A percentile compares a stretch with the other conserved stretches of the same genome.
These are phyloP conservation scores for Vitis riparia DNA, from an alignment of 164 flowering plant genomes.

Conservation along the genomic window DNA sequence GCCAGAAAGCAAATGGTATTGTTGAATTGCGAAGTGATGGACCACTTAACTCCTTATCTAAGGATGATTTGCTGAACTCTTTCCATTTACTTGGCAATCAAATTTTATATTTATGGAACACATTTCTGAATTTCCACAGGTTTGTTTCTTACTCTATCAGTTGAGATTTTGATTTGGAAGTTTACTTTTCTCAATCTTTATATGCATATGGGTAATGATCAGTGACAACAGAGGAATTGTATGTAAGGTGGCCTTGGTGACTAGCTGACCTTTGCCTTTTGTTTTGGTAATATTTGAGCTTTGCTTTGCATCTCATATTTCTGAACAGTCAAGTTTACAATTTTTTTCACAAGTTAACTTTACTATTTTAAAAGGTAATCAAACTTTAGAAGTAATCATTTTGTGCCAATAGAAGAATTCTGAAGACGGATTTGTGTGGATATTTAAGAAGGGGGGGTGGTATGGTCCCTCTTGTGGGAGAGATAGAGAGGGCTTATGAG, in stretches of 20 bases:
- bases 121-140: conserved; percentile 87
- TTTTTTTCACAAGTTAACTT: neutral
- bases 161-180: neutral
- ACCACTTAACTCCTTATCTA: conserved; percentile 37
- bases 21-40: conserved; percentile 38
- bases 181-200: neutral
- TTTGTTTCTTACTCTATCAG: conserved; percentile 22
- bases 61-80: conserved; percentile 40
- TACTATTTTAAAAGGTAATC: neutral
- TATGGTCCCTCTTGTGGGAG: too few species aligned
- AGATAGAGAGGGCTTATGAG: too few species aligned
- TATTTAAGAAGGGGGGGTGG: too few species aligned
- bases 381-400: too few species aligned
- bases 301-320: neutral
- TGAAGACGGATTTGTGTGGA: too few species aligned
- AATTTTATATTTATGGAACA: conserved; percentile 66
- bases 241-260: neutral
- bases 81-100: conserved; percentile 67
- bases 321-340: neutral
- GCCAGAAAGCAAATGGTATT: conserved; percentile 48
- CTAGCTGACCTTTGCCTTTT: neutral
- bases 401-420: too few species aligned
- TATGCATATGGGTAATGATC: neutral
- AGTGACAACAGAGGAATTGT: neutral
- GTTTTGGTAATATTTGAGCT: too few species aligned